Evolutionary conservation across 768 basidiomycete species (phyloP), one percentile per base, ranked within the genome.

Genomic region (Rhizopogon sp.): DNA sequence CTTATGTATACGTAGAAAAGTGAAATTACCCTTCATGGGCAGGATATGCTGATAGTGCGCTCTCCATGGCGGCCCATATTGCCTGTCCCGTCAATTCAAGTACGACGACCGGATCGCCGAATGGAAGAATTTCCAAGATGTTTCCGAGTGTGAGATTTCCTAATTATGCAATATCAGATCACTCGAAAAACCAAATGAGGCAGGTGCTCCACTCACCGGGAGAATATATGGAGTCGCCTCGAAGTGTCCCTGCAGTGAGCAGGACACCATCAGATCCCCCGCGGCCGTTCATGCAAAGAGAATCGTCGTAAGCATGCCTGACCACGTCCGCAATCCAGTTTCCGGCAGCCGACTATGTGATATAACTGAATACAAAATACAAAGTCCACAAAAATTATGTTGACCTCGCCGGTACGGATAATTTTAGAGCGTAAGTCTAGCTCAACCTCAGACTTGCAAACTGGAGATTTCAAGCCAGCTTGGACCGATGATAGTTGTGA

Each of bases 261-360:
- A 96, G 76, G 10, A 89, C 90, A 0, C 84, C 90, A 64, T 95
- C 90, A 0, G 90, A 82, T 2, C 83, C 90, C 9, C 78, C 81
- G 50, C 74, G 76, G 20, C 75, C 82, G 60, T 81, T 76, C 61
- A 83, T 69, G 47, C 77, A 78, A 28, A 86, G 72, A 0, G 79
- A 77, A 53, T 88, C 87, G 54, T 92, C 89, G 60, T 92, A 97
- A 0, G 89, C 82, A 67, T 93, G 89, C 59, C 88, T 73, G 41
- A 92, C 67, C 39, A 94, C 81, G 67, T 96, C 93, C 1, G 91
- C 86, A 58, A 94, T 83, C 88, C 90, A 93, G 63, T 96, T 89
- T 14, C 79, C 82, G 16, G 80, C 76, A 3, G 84, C 82, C 9
- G 85, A 83, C 88, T 91, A 58, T 31, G 31, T 31, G 31, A 3